Conservation (phyloP, 1,284 basidiomycete genomes). For the Cronartium ribicola region DNA sequence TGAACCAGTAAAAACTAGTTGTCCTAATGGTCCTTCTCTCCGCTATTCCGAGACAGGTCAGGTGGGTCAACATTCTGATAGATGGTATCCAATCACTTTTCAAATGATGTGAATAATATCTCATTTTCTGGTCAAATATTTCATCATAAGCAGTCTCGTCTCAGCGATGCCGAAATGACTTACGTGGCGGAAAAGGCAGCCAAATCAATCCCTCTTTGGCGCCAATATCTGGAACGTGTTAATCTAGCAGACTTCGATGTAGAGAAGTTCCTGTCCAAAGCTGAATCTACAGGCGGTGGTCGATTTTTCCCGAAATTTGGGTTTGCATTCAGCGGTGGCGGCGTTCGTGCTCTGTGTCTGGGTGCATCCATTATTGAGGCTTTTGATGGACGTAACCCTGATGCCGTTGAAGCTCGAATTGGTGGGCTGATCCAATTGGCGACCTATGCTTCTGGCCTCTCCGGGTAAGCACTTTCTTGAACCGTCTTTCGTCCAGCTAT, state of each 20-base stretch:
- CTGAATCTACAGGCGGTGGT: constrained; percentile 5
- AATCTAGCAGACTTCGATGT: constrained; percentile 27
- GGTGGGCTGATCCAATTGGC: constrained; percentile 35
- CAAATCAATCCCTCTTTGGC: constrained; percentile 28
- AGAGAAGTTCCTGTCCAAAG: constrained; percentile 12
- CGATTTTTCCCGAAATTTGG: constrained; percentile 21
- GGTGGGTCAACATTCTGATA: constrained; percentile 14
- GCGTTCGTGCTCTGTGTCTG: constrained; percentile 17
- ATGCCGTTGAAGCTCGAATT: constrained; percentile 23
- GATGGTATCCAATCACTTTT: not conserved
- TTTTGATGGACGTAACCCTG: constrained; percentile 26
- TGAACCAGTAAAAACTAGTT: constrained; percentile 17
- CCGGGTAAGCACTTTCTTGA: constrained; percentile 28
- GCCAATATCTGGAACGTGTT: constrained; percentile 13
- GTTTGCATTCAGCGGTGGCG: constrained; percentile 24
- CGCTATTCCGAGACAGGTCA: constrained; percentile 8
- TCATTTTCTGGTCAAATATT: not conserved
- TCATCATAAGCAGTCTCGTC: not conserved
- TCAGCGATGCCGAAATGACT: constrained; percentile 9
- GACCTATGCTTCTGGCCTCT: constrained; percentile 32
- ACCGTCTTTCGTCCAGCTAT: no score
- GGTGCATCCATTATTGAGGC: constrained; percentile 31
- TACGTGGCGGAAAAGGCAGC: constrained; percentile 35
- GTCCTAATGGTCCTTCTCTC: constrained; percentile 16
- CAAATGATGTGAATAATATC: constrained; percentile 5